These are phyloP conservation scores for Boletus sp. DNA, from an alignment of 768 basidiomycete species.

Conservation along the genomic window DNA sequence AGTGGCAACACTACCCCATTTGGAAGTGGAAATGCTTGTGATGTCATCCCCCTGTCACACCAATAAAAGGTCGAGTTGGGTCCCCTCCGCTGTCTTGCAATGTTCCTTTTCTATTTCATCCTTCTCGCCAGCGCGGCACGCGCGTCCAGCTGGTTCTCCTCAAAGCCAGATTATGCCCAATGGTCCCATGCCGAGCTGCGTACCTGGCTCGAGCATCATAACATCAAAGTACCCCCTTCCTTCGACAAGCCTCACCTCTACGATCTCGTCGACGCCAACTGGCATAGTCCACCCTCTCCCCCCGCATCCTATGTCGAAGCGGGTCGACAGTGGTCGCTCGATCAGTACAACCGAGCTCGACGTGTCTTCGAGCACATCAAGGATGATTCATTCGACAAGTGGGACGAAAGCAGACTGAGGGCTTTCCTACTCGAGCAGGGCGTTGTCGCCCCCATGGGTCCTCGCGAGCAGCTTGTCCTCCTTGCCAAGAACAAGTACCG, in stretches of 20 bases:
- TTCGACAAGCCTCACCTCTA: slow-evolving; percentile 38
- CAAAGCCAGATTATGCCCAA: slow-evolving; percentile 35
- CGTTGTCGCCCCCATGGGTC: slow-evolving; percentile 75
- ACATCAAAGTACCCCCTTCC: slow-evolving; percentile 50
- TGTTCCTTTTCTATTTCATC: slow-evolving; percentile 21
- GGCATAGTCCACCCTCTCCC: slow-evolving; percentile 36
- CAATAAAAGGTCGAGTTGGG: slow-evolving; percentile 1
- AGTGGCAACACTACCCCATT: slow-evolving; percentile 1
- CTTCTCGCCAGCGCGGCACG: slow-evolving; percentile 37
- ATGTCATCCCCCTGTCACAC: slow-evolving; percentile 27
- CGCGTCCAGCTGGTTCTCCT: slow-evolving; percentile 52
- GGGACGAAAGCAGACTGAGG: slow-evolving; percentile 82
- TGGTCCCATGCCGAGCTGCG: slow-evolving; percentile 69
- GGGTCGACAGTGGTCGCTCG: slow-evolving; percentile 49
- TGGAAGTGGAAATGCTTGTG: slow-evolving; percentile 9
- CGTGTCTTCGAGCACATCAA: slow-evolving; percentile 56
- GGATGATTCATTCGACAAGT: slow-evolving; percentile 66
- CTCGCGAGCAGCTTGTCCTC: slow-evolving; percentile 73
- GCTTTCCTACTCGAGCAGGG: slow-evolving; percentile 86
- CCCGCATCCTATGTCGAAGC: slow-evolving; percentile 33
- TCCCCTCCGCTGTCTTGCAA: neutral
- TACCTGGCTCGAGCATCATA: slow-evolving; percentile 67
- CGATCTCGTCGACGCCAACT: slow-evolving; percentile 60
- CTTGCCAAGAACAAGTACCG: slow-evolving; percentile 71
- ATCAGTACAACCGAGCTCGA: slow-evolving; percentile 64